Evolutionary conservation across 306 rosid species (phyloP).

Genomic region (Cicer arietinum): DNA sequence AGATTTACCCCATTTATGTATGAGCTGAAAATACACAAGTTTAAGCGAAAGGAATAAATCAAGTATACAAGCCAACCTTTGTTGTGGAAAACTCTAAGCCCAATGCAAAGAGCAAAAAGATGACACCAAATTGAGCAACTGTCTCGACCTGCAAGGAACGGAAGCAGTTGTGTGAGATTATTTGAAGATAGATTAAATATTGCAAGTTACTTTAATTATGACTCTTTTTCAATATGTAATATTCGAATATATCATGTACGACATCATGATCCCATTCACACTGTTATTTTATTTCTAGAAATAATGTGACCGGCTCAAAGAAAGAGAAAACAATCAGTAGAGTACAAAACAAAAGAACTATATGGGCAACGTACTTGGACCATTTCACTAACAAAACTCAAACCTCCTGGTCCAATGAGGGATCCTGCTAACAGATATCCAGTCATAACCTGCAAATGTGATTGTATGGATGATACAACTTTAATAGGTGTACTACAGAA

Average conservation of each 20-base stretch:
- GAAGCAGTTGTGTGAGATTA: slow-evolving; percentile 21
- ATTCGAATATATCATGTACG: slow-evolving; percentile 19
- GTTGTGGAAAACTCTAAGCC: slow-evolving; percentile 90
- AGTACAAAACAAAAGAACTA: slow-evolving; percentile 28
- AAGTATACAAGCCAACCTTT: slow-evolving; percentile 64
- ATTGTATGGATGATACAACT: slow-evolving; percentile 33
- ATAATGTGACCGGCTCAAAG: slow-evolving; percentile 20
- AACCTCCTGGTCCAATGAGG: slow-evolving; percentile 90
- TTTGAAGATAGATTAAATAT: slow-evolving; percentile 20
- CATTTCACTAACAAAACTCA: slow-evolving; percentile 95
- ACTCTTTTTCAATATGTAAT: slow-evolving; percentile 12
- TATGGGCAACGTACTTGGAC: slow-evolving; percentile 80
- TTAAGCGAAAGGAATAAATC: slow-evolving; percentile 29
- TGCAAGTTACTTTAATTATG: slow-evolving; percentile 22
- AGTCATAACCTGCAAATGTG: slow-evolving; percentile 73
- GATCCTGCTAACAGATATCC: slow-evolving; percentile 97
- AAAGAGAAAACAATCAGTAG: slow-evolving; percentile 6
- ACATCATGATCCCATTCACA: slow-evolving; percentile 27
- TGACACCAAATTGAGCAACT: slow-evolving; percentile 99
- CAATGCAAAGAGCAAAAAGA: slow-evolving; percentile 93
- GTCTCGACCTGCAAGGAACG: slow-evolving; percentile 83
- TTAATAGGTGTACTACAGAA: slow-evolving; percentile 21
- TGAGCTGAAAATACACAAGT: slow-evolving; percentile 15
- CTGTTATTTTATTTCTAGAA: slow-evolving; percentile 15
- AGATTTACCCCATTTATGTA: slow-evolving; percentile 33